phyloP scores from a whole-genome alignment of 345 rosid species.

The Trapa incisa region DNA sequence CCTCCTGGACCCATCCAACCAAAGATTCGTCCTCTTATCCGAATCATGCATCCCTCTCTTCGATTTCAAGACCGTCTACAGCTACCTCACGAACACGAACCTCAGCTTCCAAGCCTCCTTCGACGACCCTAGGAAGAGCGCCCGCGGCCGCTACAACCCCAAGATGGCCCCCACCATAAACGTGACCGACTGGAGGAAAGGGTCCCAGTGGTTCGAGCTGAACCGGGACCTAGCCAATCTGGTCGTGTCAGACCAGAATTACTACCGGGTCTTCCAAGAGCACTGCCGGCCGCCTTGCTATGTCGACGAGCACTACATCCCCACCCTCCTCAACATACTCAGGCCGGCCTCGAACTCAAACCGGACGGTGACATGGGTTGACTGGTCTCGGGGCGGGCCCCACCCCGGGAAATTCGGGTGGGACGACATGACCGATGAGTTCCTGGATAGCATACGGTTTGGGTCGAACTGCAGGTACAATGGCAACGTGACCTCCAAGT shows the following conservation, averaged over 20 bases:
- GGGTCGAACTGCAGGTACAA: conserved; percentile 36
- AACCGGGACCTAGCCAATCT: conserved; percentile 35
- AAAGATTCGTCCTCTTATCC: conserved; percentile 59
- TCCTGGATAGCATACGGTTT: conserved; percentile 30
- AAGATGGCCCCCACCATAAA: conserved; percentile 43
- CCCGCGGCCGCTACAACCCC: conserved; percentile 55
- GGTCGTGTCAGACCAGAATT: conserved; percentile 33
- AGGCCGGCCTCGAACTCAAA: conserved; percentile 28
- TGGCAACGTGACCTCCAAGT: conserved; percentile 20
- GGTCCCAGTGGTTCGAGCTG: conserved; percentile 75
- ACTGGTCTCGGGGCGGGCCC: conserved; percentile 55
- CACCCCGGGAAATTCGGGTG: conserved; percentile 47
- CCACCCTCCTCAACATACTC: conserved; percentile 37
- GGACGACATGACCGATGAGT: conserved; percentile 35
- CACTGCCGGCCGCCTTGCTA: conserved; percentile 49
- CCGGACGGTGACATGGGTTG: conserved; percentile 52
- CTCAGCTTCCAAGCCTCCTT: conserved; percentile 33
- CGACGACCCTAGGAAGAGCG: conserved; percentile 33
- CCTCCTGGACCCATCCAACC: conserved; percentile 44
- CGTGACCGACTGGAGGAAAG: conserved; percentile 60
- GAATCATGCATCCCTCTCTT: conserved; percentile 65
- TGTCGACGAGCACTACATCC: conserved; percentile 59
- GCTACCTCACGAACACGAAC: conserved; percentile 37
- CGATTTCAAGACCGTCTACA: conserved; percentile 37
- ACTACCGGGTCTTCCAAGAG: conserved; percentile 28